Conservation (phyloP, 306 rosid species). For the Alnus glutinosa region DNA sequence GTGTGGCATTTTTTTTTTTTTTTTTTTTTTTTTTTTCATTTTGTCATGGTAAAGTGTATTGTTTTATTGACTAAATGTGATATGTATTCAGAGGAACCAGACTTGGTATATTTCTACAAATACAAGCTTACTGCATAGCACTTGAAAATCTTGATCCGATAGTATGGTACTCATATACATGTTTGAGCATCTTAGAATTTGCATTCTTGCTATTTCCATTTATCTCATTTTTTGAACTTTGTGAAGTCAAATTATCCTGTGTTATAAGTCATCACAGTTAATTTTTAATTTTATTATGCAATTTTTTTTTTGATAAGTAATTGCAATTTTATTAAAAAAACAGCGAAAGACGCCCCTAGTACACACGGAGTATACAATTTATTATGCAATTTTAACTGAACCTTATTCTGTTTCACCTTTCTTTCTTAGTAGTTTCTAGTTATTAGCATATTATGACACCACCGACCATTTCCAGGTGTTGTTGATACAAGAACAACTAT, state of each 20-base stretch:
- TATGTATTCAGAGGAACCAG: neutral
- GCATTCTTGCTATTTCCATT: neutral
- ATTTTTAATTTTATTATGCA: slow-evolving; percentile 4
- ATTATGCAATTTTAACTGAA: neutral
- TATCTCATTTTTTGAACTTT: neutral
- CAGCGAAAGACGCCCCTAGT: too few relatives aligned
- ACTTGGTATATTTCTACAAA: neutral
- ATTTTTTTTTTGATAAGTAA: too few relatives aligned
- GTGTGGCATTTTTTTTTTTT: neutral
- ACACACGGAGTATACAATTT: too few relatives aligned
- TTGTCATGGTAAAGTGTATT: neutral
- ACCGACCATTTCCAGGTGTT: slow-evolving; percentile 64
- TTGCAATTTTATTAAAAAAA: too few relatives aligned
- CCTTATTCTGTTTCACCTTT: neutral
- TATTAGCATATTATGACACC: slow-evolving; percentile 9
- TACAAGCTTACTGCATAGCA: neutral
- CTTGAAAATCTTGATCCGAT: neutral
- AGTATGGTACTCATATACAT: neutral
- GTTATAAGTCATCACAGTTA: neutral
- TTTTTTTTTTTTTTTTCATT: neutral
- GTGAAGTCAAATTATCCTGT: slow-evolving; percentile 12
- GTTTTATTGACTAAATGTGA: neutral
- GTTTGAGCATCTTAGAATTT: neutral
- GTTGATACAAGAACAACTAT: slow-evolving; percentile 92
- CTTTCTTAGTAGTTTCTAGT: slow-evolving; percentile 6